Evolutionary conservation across 805 yeast species (phyloP).

Genomic region (Metschnikowia corniflorae): DNA sequence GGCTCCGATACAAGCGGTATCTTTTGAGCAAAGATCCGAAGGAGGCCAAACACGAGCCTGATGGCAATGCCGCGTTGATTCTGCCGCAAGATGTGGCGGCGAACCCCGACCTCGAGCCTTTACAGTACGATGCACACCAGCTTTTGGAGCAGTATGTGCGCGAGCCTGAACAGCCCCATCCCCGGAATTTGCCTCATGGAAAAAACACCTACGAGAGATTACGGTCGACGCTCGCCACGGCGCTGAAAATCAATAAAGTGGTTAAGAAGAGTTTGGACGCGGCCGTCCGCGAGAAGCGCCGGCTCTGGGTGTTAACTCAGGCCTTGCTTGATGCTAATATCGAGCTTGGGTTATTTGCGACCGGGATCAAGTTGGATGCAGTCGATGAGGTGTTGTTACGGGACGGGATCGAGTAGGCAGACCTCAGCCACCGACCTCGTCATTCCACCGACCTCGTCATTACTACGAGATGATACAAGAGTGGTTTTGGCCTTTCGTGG

Average conservation of each 20-base stretch:
- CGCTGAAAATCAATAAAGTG: conserved; percentile 35
- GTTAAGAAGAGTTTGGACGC: conserved; percentile 28
- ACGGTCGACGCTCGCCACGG: conserved; percentile 33
- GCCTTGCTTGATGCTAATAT: conserved; percentile 42
- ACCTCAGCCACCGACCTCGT: too few relatives aligned
- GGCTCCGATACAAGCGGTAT: conserved; percentile 27
- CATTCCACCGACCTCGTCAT: too few relatives aligned
- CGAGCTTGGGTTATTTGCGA: conserved; percentile 24
- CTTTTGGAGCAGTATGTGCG: background rate
- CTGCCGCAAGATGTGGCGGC: conserved; percentile 8
- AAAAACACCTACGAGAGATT: conserved; percentile 23
- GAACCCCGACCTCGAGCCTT: conserved; percentile 5
- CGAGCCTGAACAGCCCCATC: background rate
- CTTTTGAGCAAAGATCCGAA: conserved; percentile 10
- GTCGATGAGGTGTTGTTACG: conserved; percentile 18
- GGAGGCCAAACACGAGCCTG: background rate
- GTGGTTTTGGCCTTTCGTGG: too few relatives aligned
- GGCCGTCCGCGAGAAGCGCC: conserved; percentile 29
- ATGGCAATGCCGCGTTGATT: conserved; percentile 18
- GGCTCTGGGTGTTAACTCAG: conserved; percentile 42
- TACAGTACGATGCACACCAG: conserved; percentile 8
- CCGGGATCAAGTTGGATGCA: conserved; percentile 11
- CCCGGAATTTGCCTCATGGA: background rate
- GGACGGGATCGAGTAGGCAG: conserved; percentile 14
- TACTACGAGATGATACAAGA: too few relatives aligned